Conservation (phyloP, 805 yeast genomes). For the Wickerhamiella kazuoi region DNA sequence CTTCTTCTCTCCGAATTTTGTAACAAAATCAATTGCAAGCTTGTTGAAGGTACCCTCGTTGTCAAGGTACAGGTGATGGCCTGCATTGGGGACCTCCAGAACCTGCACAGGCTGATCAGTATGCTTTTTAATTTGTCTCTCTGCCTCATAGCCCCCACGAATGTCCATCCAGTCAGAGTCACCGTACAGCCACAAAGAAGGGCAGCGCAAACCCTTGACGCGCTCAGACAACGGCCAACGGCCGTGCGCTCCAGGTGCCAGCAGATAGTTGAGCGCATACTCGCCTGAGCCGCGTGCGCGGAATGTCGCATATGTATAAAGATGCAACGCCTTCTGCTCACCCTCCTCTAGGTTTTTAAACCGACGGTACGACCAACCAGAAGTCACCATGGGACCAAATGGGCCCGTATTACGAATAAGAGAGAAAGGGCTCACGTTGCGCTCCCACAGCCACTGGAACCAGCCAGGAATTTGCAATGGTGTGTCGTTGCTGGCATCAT, state of each 20-base stretch:
- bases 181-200: constrained; percentile 75
- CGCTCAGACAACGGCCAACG: constrained; percentile 48
- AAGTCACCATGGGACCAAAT: constrained; percentile 65
- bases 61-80: constrained; percentile 61
- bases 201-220: constrained; percentile 32
- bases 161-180: constrained; percentile 53
- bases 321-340: constrained; percentile 44
- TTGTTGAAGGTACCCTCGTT: constrained; percentile 36
- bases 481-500: constrained; percentile 3
- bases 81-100: constrained; percentile 32
- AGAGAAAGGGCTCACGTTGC: constrained; percentile 69
- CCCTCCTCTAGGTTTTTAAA: constrained; percentile 32
- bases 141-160: constrained; percentile 24
- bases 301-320: constrained; percentile 69
- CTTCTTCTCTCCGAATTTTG: background rate
- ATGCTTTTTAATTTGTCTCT: constrained; percentile 10
- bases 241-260: constrained; percentile 87
- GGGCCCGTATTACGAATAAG: constrained; percentile 65
- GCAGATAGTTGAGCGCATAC: constrained; percentile 63
- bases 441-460: constrained; percentile 71
- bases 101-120: constrained; percentile 18
- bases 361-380: constrained; percentile 78
- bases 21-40: constrained; percentile 32
- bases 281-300: constrained; percentile 85
- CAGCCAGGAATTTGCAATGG: constrained; percentile 46